Evolutionary conservation across 345 rosid genomes (phyloP).

Genomic region (Corchorus olitorius): DNA sequence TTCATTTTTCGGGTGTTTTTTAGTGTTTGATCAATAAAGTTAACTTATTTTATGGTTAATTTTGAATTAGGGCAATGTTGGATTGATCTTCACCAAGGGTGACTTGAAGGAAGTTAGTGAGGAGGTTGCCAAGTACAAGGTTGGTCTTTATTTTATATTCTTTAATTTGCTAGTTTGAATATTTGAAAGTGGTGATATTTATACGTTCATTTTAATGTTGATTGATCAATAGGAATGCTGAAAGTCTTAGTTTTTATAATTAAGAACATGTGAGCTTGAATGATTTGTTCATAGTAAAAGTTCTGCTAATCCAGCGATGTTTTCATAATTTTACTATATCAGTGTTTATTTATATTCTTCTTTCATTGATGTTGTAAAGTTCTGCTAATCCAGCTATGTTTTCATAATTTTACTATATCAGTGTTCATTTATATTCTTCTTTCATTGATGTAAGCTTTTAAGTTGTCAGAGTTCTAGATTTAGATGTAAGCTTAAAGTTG

Average conservation of each 20-base stretch:
- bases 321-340: too few species aligned
- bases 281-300: too few species aligned
- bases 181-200: neutral
- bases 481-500: neutral
- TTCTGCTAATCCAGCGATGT: too few species aligned
- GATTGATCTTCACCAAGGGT: constrained; percentile 94
- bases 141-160: constrained; percentile 7
- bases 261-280: neutral
- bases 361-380: too few species aligned
- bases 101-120: constrained; percentile 97
- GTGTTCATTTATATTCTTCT: too few species aligned
- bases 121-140: constrained; percentile 96
- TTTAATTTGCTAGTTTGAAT: neutral
- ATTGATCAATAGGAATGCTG: neutral
- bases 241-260: neutral
- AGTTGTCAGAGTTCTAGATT: too few species aligned
- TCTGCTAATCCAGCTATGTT: too few species aligned
- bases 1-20: neutral
- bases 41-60: neutral
- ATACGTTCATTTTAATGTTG: neutral
- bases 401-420: too few species aligned
- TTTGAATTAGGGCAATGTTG: constrained; percentile 75
- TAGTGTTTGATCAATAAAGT: neutral
- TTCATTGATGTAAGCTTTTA: too few species aligned
- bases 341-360: too few species aligned